A percentile compares a stretch with the other conserved stretches of the same genome.
phyloP scores from a whole-genome alignment of 441 rosid genomes.

The Jatropha podagrica region DNA sequence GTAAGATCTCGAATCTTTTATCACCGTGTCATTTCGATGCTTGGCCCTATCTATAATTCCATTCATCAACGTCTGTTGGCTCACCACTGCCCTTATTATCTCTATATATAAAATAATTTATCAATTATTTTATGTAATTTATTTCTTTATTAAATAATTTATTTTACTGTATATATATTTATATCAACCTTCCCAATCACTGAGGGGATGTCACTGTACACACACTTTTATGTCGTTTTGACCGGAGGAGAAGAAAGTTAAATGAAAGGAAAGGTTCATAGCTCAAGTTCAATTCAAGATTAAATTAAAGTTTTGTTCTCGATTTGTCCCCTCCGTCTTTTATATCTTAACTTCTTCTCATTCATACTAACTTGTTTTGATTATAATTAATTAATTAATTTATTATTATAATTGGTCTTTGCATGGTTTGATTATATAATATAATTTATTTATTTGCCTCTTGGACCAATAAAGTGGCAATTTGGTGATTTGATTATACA shows the following conservation, averaged over 20 bases:
- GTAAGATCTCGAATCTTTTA: conserved; percentile 9
- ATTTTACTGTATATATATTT: neutral
- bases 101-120: too few relatives aligned
- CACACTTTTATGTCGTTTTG: conserved; percentile 2
- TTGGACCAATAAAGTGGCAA: neutral
- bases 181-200: neutral
- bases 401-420: neutral
- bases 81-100: too few relatives aligned
- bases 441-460: neutral
- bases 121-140: neutral
- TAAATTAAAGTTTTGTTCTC: neutral
- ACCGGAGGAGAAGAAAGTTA: neutral
- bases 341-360: neutral
- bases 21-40: neutral
- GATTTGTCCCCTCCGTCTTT: neutral
- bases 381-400: neutral
- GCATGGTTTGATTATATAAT: neutral
- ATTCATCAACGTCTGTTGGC: neutral
- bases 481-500: conserved; percentile 7
- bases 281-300: conserved; percentile 9
- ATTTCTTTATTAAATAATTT: too few relatives aligned
- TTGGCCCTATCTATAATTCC: neutral
- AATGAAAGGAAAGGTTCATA: neutral
- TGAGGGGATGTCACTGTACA: neutral
- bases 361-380: neutral